Conservation (phyloP, 2,329 filamentous ascomycete species). For the Hawksworthiomyces lignivorus region DNA sequence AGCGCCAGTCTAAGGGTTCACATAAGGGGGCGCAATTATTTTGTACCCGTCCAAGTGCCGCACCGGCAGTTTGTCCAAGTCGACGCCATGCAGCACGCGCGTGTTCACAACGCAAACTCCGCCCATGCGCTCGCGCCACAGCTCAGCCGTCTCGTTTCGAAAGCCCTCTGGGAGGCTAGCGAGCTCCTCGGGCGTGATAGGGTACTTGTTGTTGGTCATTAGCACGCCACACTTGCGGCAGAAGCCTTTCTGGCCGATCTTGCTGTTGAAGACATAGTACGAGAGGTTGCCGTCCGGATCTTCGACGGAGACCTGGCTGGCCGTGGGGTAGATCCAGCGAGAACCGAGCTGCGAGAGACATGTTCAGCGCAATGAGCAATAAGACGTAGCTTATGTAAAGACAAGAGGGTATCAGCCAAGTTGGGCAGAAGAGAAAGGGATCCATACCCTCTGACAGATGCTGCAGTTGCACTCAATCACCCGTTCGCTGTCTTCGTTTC, state of each 20-base stretch:
- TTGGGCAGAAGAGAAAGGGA: not conserved
- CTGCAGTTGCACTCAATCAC: conserved; percentile 44
- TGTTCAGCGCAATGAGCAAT: no score
- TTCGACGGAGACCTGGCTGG: conserved; percentile 32
- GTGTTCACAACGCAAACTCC: conserved; percentile 29
- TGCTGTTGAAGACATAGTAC: conserved; percentile 29
- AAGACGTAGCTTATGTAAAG: no score
- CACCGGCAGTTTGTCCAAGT: conserved; percentile 21
- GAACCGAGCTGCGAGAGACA: conserved; percentile 39
- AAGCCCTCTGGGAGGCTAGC: conserved; percentile 23
- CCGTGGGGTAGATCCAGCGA: conserved; percentile 36
- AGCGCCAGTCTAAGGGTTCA: no score
- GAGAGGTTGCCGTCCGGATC: conserved; percentile 32
- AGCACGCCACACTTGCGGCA: conserved; percentile 41
- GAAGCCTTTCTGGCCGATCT: conserved; percentile 33
- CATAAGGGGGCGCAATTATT: conserved; percentile 25
- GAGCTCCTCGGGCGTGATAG: conserved; percentile 28
- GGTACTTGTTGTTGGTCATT: conserved; percentile 26
- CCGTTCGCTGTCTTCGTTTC: conserved; percentile 13
- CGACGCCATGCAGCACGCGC: conserved; percentile 30
- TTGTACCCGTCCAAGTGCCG: conserved; percentile 21
- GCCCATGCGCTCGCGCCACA: conserved; percentile 13
- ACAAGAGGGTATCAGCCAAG: no score
- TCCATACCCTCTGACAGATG: conserved; percentile 34
- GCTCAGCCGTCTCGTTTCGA: not conserved